Conservation (phyloP, 805 yeast species). For the Schizosaccharomyces pombe region DNA sequence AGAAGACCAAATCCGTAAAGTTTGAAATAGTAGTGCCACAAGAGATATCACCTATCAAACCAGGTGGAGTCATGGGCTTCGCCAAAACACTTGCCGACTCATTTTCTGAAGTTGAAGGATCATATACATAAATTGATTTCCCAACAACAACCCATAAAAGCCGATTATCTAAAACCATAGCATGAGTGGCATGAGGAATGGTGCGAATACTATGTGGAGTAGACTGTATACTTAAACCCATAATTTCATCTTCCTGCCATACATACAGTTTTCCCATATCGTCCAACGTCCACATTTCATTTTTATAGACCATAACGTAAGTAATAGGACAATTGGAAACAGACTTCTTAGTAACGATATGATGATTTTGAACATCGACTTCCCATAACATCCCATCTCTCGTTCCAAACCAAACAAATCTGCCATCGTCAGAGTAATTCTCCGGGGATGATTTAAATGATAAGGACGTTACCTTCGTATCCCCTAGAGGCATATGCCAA, state of each 20-base stretch:
- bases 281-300: slow-evolving; percentile 16
- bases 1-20: slow-evolving; percentile 14
- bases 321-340: slow-evolving; percentile 11
- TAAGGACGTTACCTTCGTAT: slow-evolving; percentile 12
- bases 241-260: slow-evolving; percentile 13
- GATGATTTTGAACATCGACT: slow-evolving; percentile 10
- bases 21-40: slow-evolving; percentile 12
- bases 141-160: slow-evolving; percentile 17
- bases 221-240: slow-evolving; percentile 11
- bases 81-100: slow-evolving; percentile 11
- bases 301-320: slow-evolving; percentile 9
- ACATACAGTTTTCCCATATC: slow-evolving; percentile 18
- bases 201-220: slow-evolving; percentile 12
- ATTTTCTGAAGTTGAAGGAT: slow-evolving; percentile 11
- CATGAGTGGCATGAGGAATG: slow-evolving; percentile 13
- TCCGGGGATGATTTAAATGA: slow-evolving; percentile 10
- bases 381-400: slow-evolving; percentile 17
- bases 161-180: slow-evolving; percentile 9
- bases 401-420: slow-evolving; percentile 16
- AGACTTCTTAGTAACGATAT: slow-evolving; percentile 10
- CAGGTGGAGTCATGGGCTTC: slow-evolving; percentile 11
- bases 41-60: slow-evolving; percentile 14
- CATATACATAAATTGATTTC: slow-evolving; percentile 15
- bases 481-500: slow-evolving; percentile 12
- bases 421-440: slow-evolving; percentile 9